Evolutionary conservation across 2,329 filamentous ascomycete species (phyloP).

Genomic region (Fusarium sacchari): DNA sequence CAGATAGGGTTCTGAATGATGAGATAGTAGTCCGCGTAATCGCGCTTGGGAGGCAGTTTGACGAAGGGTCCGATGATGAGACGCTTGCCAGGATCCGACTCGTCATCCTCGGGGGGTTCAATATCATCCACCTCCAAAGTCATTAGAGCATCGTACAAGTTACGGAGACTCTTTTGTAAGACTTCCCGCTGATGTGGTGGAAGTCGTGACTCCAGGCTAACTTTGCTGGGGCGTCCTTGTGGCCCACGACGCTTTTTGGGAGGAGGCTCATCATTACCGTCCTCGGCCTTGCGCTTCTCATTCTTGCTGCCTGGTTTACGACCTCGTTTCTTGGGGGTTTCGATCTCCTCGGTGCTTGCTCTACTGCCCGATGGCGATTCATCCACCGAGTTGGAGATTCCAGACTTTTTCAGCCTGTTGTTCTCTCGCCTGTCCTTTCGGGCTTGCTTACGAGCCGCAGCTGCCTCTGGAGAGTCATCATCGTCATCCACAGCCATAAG

Average conservation of each 20-base stretch:
- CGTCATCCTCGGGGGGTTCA: conserved; percentile 66
- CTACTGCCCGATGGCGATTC: conserved; percentile 82
- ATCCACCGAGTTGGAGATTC: conserved; percentile 53
- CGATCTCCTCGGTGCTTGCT: conserved; percentile 83
- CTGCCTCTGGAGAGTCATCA: conserved; percentile 92
- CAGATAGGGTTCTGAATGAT: conserved; percentile 93
- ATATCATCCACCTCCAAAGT: conserved; percentile 82
- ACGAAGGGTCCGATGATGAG: conserved; percentile 94
- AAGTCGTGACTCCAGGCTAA: conserved; percentile 60
- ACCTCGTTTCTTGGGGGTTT: conserved; percentile 82
- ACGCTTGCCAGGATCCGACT: conserved; percentile 71
- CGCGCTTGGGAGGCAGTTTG: conserved; percentile 86
- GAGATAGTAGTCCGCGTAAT: conserved; percentile 95
- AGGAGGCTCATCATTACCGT: conserved; percentile 80
- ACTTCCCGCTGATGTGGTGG: conserved; percentile 74
- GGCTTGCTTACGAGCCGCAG: conserved; percentile 88
- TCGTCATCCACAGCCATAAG: conserved; percentile 97
- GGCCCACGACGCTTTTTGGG: conserved; percentile 81
- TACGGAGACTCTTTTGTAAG: conserved; percentile 83
- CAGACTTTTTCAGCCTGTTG: conserved; percentile 75
- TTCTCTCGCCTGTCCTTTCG: conserved; percentile 81
- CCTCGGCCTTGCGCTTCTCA: conserved; percentile 90
- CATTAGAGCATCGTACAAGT: conserved; percentile 83
- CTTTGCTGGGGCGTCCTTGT: conserved; percentile 74
- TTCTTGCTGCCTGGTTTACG: conserved; percentile 79